These are phyloP conservation scores for Sporothrix schenckii DNA, from an alignment of 2,329 filamentous ascomycete genomes.

Conservation along the genomic window DNA sequence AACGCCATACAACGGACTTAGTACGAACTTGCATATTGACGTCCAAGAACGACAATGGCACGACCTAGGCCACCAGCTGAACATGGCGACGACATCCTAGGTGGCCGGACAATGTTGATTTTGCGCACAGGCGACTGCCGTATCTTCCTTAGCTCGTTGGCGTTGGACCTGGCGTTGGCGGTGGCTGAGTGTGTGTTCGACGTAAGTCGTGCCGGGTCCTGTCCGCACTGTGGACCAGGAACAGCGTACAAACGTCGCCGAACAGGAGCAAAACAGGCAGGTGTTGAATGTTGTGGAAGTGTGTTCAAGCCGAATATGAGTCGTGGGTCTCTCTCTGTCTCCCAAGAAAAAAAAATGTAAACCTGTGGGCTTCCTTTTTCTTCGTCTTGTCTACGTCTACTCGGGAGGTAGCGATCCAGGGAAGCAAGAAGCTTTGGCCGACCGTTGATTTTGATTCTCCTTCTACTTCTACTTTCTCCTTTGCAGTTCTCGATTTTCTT, in stretches of 20 bases:
- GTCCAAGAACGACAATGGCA: neutral
- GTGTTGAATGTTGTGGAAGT: neutral
- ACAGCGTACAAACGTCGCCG: neutral
- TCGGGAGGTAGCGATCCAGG: too few species aligned
- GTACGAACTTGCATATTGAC: neutral
- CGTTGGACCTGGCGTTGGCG: too few species aligned
- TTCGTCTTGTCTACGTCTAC: too few species aligned
- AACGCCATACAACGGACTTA: neutral
- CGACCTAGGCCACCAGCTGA: conserved; percentile 1
- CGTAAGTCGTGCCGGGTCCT: neutral
- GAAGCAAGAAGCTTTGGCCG: too few species aligned
- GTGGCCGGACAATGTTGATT: neutral
- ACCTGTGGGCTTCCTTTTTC: too few species aligned
- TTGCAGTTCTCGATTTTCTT: neutral
- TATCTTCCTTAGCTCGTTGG: neutral
- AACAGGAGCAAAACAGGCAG: conserved; percentile 10
- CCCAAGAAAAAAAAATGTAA: too few species aligned
- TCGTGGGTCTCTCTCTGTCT: too few species aligned
- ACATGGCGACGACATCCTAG: neutral
- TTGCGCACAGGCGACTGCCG: conserved; percentile 5
- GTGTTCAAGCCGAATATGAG: too few species aligned
- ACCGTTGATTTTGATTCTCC: too few species aligned
- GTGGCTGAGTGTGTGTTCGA: neutral
- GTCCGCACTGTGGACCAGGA: neutral
- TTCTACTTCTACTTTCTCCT: neutral